These are phyloP conservation scores for Lanmaoa rubissima DNA, from an alignment of 768 basidiomycete genomes.

Conservation along the genomic window DNA sequence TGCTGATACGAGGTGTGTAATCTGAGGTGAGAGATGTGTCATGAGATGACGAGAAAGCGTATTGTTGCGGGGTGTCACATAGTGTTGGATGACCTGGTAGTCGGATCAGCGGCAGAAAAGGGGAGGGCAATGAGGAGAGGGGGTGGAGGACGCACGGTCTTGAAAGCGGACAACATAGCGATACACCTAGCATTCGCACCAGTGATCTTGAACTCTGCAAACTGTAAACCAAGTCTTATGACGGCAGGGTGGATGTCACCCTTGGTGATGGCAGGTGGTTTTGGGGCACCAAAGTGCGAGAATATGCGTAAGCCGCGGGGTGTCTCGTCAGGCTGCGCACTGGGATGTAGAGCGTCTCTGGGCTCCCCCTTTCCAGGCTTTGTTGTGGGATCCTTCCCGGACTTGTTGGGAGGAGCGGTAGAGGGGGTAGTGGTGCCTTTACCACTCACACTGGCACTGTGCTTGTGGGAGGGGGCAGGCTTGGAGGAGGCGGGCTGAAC, in stretches of 20 bases:
- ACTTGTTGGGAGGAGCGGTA: slow-evolving; percentile 23
- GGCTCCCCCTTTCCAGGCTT: slow-evolving; percentile 25
- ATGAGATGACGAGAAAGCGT: slow-evolving; percentile 89
- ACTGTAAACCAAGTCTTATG: slow-evolving; percentile 81
- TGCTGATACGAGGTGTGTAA: slow-evolving; percentile 82
- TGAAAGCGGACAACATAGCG: slow-evolving; percentile 87
- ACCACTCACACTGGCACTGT: slow-evolving; percentile 18
- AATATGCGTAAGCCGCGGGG: slow-evolving; percentile 75
- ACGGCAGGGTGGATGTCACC: slow-evolving; percentile 92
- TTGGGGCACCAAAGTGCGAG: slow-evolving; percentile 81
- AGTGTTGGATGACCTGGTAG: slow-evolving; percentile 83
- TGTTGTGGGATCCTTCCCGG: slow-evolving; percentile 19
- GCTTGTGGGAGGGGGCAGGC: slow-evolving; percentile 30
- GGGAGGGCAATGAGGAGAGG: neutral
- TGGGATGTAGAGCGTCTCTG: slow-evolving; percentile 31
- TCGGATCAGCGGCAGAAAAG: slow-evolving; percentile 3
- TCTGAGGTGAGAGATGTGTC: slow-evolving; percentile 91
- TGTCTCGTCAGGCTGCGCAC: slow-evolving; percentile 33
- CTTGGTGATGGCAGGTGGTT: slow-evolving; percentile 51
- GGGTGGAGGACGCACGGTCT: slow-evolving; percentile 58
- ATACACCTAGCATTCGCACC: slow-evolving; percentile 97
- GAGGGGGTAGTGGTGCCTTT: slow-evolving; percentile 17
- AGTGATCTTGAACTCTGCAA: slow-evolving; percentile 87
- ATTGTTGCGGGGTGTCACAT: slow-evolving; percentile 80
- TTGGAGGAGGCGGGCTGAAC: slow-evolving; percentile 21